Conservation (phyloP, 2,329 filamentous ascomycete species). For the Pyricularia sp. region DNA sequence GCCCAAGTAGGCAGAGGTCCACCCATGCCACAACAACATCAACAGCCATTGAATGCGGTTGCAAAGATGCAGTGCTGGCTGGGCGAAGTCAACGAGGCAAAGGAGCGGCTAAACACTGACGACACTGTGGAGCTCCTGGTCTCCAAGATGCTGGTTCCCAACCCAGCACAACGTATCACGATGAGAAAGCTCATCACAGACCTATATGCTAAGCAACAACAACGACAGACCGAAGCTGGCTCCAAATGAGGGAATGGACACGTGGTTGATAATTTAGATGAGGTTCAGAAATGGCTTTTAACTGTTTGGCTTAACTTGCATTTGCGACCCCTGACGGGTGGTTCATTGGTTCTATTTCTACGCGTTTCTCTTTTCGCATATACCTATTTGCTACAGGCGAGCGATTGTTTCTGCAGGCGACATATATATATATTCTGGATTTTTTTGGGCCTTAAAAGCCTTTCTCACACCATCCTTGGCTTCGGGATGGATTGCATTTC, state of each 20-base stretch:
- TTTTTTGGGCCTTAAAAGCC: background rate
- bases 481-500: background rate
- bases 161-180: constrained; percentile 37
- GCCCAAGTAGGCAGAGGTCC: constrained; percentile 6
- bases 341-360: background rate
- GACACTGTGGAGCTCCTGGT: constrained; percentile 39
- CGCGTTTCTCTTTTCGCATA: background rate
- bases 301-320: background rate
- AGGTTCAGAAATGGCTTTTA: background rate
- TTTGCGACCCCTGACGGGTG: background rate
- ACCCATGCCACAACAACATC: constrained; percentile 16
- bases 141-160: constrained; percentile 39
- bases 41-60: constrained; percentile 26
- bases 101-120: constrained; percentile 28
- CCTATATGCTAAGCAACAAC: constrained; percentile 19
- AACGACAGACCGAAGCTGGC: background rate
- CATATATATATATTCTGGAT: background rate
- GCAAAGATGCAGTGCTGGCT: constrained; percentile 45
- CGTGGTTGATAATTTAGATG: background rate
- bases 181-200: constrained; percentile 38
- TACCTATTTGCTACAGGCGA: background rate
- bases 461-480: background rate
- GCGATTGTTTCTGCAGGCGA: background rate
- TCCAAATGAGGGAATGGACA: background rate
- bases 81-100: constrained; percentile 35